These are phyloP conservation scores for Penicillium sp. DNA, from an alignment of 2,329 filamentous ascomycete genomes.

Conservation along the genomic window DNA sequence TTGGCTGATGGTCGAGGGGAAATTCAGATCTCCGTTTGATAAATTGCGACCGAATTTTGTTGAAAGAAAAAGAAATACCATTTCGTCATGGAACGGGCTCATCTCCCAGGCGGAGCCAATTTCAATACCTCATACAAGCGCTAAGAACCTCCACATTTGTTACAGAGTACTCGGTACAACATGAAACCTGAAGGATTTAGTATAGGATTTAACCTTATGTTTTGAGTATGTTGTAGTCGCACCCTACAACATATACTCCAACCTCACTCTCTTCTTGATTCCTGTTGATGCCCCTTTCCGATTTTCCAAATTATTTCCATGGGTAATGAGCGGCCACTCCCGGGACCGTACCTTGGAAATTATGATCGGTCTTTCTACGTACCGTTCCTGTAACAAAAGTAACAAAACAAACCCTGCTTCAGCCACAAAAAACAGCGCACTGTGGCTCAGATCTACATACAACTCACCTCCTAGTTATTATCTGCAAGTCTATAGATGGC, in stretches of 20 bases:
- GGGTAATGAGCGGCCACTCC: constrained; percentile 10
- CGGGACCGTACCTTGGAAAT: constrained; percentile 4
- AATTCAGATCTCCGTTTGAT: constrained; percentile 1
- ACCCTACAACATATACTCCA: not conserved
- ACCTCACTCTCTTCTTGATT: not conserved
- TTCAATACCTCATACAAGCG: not conserved
- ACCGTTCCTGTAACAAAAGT: not conserved
- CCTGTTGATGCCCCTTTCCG: not conserved
- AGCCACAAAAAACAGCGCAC: not conserved
- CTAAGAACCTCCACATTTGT: not conserved
- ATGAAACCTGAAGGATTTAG: not conserved
- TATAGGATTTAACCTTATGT: not conserved
- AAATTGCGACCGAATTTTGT: not conserved
- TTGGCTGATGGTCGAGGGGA: constrained; percentile 3
- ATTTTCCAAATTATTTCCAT: not conserved
- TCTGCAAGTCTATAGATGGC: not conserved
- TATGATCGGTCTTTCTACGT: not conserved
- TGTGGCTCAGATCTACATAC: not conserved
- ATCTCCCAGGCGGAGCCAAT: constrained; percentile 4
- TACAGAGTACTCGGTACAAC: not conserved
- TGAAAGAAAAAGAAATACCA: not conserved
- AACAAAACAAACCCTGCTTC: not conserved
- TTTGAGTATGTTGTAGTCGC: not conserved
- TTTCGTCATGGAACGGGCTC: not conserved
- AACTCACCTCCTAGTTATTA: not conserved